These are phyloP conservation scores for Balansia obtecta DNA, from an alignment of 2,329 filamentous ascomycete species.

Conservation along the genomic window DNA sequence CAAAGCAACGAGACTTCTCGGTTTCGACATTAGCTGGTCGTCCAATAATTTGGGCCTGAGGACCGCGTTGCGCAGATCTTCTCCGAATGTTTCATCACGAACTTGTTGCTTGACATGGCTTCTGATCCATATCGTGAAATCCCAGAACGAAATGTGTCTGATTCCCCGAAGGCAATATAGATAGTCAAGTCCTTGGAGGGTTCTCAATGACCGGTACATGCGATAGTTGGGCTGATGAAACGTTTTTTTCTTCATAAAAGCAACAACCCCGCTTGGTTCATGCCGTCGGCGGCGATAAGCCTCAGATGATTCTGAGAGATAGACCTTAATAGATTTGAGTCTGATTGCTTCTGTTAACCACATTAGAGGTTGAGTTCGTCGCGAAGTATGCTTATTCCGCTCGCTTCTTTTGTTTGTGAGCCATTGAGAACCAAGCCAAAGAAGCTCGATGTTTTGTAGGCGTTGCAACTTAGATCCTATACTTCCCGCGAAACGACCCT, in stretches of 20 bases:
- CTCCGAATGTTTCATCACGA: constrained; percentile 18
- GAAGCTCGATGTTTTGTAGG: constrained; percentile 30
- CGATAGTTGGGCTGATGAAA: constrained; percentile 27
- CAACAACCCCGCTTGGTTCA: constrained; percentile 16
- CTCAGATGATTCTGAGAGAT: constrained; percentile 25
- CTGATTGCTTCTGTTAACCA: constrained; percentile 24
- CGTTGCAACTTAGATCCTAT: constrained; percentile 29
- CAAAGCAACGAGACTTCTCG: constrained; percentile 13
- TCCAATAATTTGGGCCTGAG: constrained; percentile 8
- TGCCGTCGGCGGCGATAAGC: constrained; percentile 22
- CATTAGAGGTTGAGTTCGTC: constrained; percentile 23
- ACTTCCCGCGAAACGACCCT: constrained; percentile 31
- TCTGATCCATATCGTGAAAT: constrained; percentile 19
- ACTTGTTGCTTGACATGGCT: constrained; percentile 6
- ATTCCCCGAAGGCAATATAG: constrained; percentile 32
- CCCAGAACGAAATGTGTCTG: constrained; percentile 26
- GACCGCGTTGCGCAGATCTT: constrained; percentile 15
- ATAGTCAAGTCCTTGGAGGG: constrained; percentile 32
- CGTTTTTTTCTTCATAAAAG: constrained; percentile 18
- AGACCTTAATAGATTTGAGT: constrained; percentile 27
- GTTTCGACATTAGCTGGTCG: constrained; percentile 6
- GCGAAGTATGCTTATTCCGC: constrained; percentile 19
- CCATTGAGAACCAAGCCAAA: constrained; percentile 27
- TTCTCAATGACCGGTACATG: constrained; percentile 22
- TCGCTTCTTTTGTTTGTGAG: constrained; percentile 12